Evolutionary conservation across 1,284 basidiomycete species (phyloP).

Genomic region (Abortiporus biennis): DNA sequence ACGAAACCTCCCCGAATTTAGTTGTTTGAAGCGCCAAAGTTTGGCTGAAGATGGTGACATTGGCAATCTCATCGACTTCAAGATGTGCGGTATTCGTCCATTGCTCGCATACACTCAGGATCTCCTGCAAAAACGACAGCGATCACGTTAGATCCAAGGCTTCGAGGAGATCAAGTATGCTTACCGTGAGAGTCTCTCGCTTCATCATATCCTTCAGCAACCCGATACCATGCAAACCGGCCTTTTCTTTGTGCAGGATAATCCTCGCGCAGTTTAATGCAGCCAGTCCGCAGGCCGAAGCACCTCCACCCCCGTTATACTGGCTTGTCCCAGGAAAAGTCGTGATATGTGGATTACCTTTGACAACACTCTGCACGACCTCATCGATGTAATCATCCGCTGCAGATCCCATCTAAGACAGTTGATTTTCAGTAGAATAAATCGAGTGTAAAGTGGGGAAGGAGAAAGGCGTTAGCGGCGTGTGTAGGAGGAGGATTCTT

Average conservation of each 20-base stretch:
- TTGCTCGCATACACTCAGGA: slow-evolving; percentile 42
- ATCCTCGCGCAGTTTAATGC: slow-evolving; percentile 55
- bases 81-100: slow-evolving; percentile 48
- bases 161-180: slow-evolving; percentile 7
- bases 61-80: slow-evolving; percentile 38
- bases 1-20: slow-evolving; percentile 30
- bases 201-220: slow-evolving; percentile 33
- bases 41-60: slow-evolving; percentile 24
- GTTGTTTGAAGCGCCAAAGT: slow-evolving; percentile 30
- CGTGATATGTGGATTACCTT: slow-evolving; percentile 10
- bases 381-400: no score
- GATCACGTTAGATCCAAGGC: not conserved
- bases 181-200: slow-evolving; percentile 34
- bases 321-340: slow-evolving; percentile 16
- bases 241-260: slow-evolving; percentile 31
- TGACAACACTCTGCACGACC: not conserved
- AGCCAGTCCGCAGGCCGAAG: slow-evolving; percentile 56
- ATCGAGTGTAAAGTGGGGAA: not conserved
- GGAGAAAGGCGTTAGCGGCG: not conserved
- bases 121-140: slow-evolving; percentile 33
- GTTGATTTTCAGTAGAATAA: not conserved
- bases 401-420: no score
- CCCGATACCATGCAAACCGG: slow-evolving; percentile 22
- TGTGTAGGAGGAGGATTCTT: no score
- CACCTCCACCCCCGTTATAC: slow-evolving; percentile 15